phyloP scores from a whole-genome alignment of 2,329 filamentous ascomycete species.

The Coniochaeta pulveracea region DNA sequence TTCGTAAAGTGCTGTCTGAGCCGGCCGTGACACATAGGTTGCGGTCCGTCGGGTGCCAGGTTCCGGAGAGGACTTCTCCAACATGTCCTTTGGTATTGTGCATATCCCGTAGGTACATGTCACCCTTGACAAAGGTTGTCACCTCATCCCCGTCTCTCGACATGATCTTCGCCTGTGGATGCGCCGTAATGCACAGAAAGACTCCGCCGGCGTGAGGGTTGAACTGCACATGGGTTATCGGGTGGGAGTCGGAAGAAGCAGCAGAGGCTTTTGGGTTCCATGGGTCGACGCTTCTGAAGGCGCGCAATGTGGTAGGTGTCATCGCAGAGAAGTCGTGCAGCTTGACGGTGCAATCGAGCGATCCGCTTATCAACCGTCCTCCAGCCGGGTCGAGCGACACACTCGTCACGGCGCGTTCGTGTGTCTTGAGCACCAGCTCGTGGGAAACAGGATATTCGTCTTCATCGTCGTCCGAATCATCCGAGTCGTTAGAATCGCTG shows the following conservation, averaged over 20 bases:
- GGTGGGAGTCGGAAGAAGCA: conserved; percentile 69
- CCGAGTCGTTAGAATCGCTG: conserved; percentile 29
- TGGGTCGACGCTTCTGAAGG: conserved; percentile 87
- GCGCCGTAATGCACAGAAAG: conserved; percentile 79
- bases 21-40: conserved; percentile 84
- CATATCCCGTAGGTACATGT: conserved; percentile 97
- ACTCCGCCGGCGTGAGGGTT: conserved; percentile 69
- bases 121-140: conserved; percentile 88
- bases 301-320: conserved; percentile 86
- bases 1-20: conserved; percentile 87
- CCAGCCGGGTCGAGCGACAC: conserved; percentile 78
- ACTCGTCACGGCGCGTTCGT: conserved; percentile 77
- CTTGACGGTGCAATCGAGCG: conserved; percentile 82
- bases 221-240: conserved; percentile 79
- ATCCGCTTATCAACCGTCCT: conserved; percentile 77
- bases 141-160: conserved; percentile 78
- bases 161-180: conserved; percentile 82
- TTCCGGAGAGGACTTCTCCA: conserved; percentile 78
- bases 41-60: conserved; percentile 81
- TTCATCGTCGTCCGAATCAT: conserved; percentile 58
- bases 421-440: conserved; percentile 84
- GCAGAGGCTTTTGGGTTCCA: conserved; percentile 61
- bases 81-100: conserved; percentile 96
- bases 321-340: conserved; percentile 92
- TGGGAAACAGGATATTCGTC: conserved; percentile 90